Evolutionary conservation across 495 filamentous ascomycete genomes (phyloP).

Genomic region (Podospora pseudoanserina): DNA sequence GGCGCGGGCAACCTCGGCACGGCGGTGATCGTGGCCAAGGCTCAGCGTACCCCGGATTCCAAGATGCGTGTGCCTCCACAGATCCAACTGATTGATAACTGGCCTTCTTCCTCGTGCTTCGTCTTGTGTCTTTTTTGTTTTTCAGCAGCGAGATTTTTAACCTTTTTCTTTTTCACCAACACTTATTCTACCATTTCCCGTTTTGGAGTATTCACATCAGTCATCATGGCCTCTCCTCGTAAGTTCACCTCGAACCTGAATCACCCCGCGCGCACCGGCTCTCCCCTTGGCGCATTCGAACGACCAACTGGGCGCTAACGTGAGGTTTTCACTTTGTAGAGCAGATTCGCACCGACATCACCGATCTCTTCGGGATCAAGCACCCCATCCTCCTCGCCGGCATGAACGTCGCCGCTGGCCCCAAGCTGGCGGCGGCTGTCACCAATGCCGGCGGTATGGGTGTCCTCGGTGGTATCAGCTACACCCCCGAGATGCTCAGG

Average conservation of each 20-base stretch:
- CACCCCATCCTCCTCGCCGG: constrained; percentile 93
- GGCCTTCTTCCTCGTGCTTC: not conserved
- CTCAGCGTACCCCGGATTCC: constrained; percentile 1
- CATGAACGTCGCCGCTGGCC: constrained; percentile 98
- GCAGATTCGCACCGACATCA: constrained; percentile 81
- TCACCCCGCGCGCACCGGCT: not conserved
- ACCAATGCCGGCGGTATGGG: constrained; percentile 96
- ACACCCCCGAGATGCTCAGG: constrained; percentile 93
- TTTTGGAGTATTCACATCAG: not conserved
- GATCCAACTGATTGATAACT: constrained; percentile 7
- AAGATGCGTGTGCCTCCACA: constrained; percentile 18
- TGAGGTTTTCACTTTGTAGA: constrained; percentile 47
- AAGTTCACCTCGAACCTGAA: constrained; percentile 35
- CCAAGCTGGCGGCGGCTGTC: constrained; percentile 93
- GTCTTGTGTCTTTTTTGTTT: constrained; percentile 6
- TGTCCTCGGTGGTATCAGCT: constrained; percentile 93
- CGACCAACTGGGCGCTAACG: constrained; percentile 5
- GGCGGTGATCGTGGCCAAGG: not conserved
- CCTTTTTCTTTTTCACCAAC: constrained; percentile 11
- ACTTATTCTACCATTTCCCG: constrained; percentile 19
- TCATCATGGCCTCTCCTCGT: constrained; percentile 80
- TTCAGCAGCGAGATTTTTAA: constrained; percentile 4
- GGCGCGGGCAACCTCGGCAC: not conserved
- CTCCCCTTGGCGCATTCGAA: not conserved
- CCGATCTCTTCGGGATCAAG: constrained; percentile 94